These are phyloP conservation scores for Zanthoxylum bungeanum DNA, from an alignment of 345 rosid genomes.

Conservation along the genomic window DNA sequence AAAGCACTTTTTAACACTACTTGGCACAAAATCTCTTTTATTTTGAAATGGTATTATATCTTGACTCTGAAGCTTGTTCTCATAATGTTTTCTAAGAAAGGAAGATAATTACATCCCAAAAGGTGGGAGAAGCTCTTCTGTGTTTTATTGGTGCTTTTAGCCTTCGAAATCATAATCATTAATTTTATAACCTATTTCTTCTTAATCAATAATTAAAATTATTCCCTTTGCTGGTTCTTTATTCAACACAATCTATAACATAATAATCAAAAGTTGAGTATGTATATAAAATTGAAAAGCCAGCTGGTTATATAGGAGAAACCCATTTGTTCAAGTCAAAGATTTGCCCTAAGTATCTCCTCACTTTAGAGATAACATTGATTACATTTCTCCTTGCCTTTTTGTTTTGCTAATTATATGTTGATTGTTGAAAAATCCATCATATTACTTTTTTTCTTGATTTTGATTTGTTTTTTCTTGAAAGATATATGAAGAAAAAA, in stretches of 20 bases:
- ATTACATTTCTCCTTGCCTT: too few species aligned
- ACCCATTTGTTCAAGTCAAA: constrained; percentile 3
- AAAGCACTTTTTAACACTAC: neutral
- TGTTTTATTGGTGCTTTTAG: neutral
- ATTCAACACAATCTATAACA: neutral
- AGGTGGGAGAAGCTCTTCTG: too few species aligned
- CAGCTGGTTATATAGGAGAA: neutral
- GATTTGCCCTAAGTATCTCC: constrained; percentile 9
- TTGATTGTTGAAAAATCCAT: too few species aligned
- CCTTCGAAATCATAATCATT: neutral
- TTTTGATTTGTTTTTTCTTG: too few species aligned
- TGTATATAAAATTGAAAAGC: neutral
- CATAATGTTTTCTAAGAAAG: neutral
- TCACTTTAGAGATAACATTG: constrained; percentile 10
- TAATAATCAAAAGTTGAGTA: neutral
- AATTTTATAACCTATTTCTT: neutral
- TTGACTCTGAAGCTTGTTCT: neutral
- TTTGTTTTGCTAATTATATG: too few species aligned
- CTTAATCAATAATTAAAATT: neutral
- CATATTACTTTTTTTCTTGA: too few species aligned
- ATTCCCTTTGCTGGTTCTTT: neutral
- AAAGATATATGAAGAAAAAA: too few species aligned
- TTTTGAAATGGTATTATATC: neutral
- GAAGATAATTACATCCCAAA: neutral
- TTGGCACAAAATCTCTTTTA: neutral